Conservation (phyloP, 306 rosid species). For the Ormosia semicastrata region DNA sequence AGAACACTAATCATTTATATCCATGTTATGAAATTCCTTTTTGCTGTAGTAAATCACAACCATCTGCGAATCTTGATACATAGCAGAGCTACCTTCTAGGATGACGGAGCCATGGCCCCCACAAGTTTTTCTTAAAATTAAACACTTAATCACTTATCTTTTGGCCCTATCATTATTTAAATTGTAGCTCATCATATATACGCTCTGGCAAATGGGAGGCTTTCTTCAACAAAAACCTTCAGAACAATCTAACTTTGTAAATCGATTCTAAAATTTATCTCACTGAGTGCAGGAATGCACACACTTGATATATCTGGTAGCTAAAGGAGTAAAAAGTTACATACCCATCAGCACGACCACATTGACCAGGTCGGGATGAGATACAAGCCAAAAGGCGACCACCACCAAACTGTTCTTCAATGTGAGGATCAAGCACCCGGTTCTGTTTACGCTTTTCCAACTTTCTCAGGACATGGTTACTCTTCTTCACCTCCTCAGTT, state of each 20-base stretch:
- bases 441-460: constrained; percentile 51
- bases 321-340: neutral
- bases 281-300: neutral
- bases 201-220: neutral
- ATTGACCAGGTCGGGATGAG: constrained; percentile 65
- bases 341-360: constrained; percentile 69
- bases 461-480: constrained; percentile 55
- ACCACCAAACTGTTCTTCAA: constrained; percentile 60
- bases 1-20: neutral
- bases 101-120: neutral
- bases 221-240: neutral
- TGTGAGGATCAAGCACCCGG: constrained; percentile 47
- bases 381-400: constrained; percentile 65
- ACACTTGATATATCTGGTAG: neutral
- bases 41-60: neutral
- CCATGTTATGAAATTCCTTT: neutral
- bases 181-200: neutral
- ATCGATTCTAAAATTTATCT: neutral
- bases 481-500: constrained; percentile 56
- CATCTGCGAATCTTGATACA: neutral
- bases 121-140: neutral
- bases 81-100: neutral
- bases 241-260: neutral
- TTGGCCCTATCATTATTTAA: neutral
- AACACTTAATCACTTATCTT: neutral